These are phyloP conservation scores for Aureobasidium namibiae DNA, from an alignment of 2,329 filamentous ascomycete genomes.

Conservation along the genomic window DNA sequence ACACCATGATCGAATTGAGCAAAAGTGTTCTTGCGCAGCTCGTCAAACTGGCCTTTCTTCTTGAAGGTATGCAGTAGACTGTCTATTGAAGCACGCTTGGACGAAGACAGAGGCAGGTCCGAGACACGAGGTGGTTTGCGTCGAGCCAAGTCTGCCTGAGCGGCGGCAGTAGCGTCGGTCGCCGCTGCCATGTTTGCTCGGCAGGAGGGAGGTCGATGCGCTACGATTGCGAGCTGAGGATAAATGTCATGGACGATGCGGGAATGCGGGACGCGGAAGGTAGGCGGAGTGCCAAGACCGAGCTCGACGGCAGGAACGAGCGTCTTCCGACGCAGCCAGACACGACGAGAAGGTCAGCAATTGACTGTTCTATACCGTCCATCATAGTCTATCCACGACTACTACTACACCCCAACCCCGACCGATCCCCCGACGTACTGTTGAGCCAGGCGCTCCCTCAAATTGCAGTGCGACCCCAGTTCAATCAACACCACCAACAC, in stretches of 20 bases:
- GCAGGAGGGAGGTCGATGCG: not conserved
- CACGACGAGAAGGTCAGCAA: constrained; percentile 9
- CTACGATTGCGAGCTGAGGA: too few relatives aligned
- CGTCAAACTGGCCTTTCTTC: constrained; percentile 77
- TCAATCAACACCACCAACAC: not conserved
- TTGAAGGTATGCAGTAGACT: constrained; percentile 72
- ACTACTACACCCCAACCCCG: not conserved
- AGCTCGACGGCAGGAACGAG: constrained; percentile 8
- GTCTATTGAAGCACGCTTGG: constrained; percentile 67
- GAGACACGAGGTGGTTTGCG: constrained; percentile 61
- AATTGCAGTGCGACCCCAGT: not conserved
- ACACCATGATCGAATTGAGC: constrained; percentile 65
- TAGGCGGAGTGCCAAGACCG: constrained; percentile 11
- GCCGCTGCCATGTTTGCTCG: constrained; percentile 16
- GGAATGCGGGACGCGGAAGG: not conserved
- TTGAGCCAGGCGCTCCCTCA: not conserved
- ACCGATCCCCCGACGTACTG: not conserved
- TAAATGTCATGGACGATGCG: too few relatives aligned
- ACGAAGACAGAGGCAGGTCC: constrained; percentile 64
- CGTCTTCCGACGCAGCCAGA: not conserved
- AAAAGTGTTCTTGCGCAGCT: constrained; percentile 68
- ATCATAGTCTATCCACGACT: not conserved
- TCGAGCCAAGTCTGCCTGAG: constrained; percentile 20
- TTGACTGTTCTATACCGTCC: not conserved
- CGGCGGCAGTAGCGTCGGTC: constrained; percentile 5